These are phyloP conservation scores for Elsinoe ampelina DNA, from an alignment of 2,329 filamentous ascomycete species.

Conservation along the genomic window DNA sequence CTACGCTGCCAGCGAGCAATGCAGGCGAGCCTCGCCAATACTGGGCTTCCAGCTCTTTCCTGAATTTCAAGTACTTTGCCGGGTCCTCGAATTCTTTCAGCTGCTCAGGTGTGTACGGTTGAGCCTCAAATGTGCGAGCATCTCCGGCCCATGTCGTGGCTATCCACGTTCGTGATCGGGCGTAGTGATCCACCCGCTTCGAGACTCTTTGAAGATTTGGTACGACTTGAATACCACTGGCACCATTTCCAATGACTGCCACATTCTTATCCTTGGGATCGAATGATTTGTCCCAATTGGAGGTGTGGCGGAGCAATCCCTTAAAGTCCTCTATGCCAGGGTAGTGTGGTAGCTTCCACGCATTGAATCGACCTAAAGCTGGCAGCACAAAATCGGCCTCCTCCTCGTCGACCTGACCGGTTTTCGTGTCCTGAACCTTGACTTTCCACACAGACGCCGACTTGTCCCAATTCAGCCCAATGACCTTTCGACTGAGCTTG, in stretches of 20 bases:
- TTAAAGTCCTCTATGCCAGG: constrained; percentile 33
- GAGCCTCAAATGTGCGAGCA: constrained; percentile 46
- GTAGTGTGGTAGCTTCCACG: constrained; percentile 54
- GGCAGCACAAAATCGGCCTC: constrained; percentile 53
- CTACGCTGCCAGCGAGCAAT: constrained; percentile 30
- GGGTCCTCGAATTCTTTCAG: constrained; percentile 51
- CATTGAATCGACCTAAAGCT: constrained; percentile 57
- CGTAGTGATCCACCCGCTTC: constrained; percentile 53
- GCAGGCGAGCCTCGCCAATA: constrained; percentile 47
- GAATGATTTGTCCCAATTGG: constrained; percentile 27
- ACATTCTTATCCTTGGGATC: constrained; percentile 31
- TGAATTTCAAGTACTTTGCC: constrained; percentile 45
- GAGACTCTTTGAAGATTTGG: constrained; percentile 42
- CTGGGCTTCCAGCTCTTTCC: constrained; percentile 38
- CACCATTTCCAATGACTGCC: constrained; percentile 36
- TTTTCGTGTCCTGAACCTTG: constrained; percentile 25
- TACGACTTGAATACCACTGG: constrained; percentile 32
- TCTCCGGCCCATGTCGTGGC: constrained; percentile 49
- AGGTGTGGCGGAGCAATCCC: constrained; percentile 32
- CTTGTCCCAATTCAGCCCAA: constrained; percentile 48
- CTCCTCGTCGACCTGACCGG: constrained; percentile 33
- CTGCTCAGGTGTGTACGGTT: constrained; percentile 46
- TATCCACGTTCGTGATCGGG: constrained; percentile 58
- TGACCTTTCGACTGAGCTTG: constrained; percentile 47
- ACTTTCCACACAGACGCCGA: constrained; percentile 47